Conservation (phyloP, 176 grass and related monocot genomes). For the Carex kokanica region DNA sequence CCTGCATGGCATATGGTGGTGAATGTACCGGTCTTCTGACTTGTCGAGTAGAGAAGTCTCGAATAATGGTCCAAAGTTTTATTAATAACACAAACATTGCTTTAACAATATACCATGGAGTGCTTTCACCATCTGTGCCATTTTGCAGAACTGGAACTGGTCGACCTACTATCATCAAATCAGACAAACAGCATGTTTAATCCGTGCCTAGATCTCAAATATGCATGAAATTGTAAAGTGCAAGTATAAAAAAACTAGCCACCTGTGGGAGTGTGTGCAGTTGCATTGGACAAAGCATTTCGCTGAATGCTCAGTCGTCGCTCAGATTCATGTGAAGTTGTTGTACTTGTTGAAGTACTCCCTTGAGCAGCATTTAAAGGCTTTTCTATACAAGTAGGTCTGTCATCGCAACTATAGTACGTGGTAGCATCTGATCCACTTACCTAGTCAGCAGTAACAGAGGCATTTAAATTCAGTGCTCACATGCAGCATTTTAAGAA, state of each 20-base stretch:
- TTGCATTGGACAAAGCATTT: constrained; percentile 28
- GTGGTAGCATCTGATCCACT: constrained; percentile 52
- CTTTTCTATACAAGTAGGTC: constrained; percentile 8
- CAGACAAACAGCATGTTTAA: constrained; percentile 7
- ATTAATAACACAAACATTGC: constrained; percentile 44
- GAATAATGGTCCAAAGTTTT: constrained; percentile 55
- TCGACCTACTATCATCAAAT: constrained; percentile 36
- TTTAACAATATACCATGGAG: constrained; percentile 36
- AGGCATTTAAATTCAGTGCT: not conserved
- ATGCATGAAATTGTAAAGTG: not conserved
- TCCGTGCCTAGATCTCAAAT: not conserved
- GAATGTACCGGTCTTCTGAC: constrained; percentile 40
- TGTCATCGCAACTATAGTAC: constrained; percentile 44
- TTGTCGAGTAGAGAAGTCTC: constrained; percentile 37
- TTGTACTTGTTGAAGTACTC: constrained; percentile 31
- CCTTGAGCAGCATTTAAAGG: constrained; percentile 27
- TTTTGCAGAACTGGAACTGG: constrained; percentile 21
- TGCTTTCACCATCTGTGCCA: constrained; percentile 28
- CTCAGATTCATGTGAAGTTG: constrained; percentile 26
- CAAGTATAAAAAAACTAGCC: constrained; percentile 4
- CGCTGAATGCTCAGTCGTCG: constrained; percentile 22
- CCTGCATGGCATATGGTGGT: constrained; percentile 1
- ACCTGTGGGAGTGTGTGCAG: constrained; percentile 23
- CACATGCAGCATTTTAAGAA: not conserved
- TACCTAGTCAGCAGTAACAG: constrained; percentile 30